A percentile compares a stretch with the other conserved stretches of the same genome.
These are phyloP conservation scores for Eugenia klotzschiana DNA, from an alignment of 441 rosid genomes.

Conservation along the genomic window DNA sequence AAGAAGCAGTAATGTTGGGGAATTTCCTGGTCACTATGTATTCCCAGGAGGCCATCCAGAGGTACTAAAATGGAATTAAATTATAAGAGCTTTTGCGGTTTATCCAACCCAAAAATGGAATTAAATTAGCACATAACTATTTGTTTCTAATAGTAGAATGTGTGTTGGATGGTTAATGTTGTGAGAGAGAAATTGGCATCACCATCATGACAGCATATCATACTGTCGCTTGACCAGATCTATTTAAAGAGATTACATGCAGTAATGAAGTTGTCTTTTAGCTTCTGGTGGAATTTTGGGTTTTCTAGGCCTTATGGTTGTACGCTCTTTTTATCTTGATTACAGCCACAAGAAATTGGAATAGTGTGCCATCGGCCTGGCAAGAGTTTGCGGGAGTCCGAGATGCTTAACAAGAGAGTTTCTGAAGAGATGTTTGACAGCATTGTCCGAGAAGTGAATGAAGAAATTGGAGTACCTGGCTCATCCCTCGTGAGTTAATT, in stretches of 20 bases:
- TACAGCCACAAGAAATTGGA: constrained; percentile 59
- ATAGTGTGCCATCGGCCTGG: constrained; percentile 20
- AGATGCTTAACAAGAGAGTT: constrained; percentile 32
- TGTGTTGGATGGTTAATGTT: neutral
- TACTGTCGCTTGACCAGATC: neutral
- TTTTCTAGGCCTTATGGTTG: neutral
- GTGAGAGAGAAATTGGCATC: neutral
- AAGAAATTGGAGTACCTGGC: constrained; percentile 81
- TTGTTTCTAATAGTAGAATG: neutral
- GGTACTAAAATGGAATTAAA: constrained; percentile 27
- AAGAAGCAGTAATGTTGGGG: constrained; percentile 83
- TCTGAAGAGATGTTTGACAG: constrained; percentile 72
- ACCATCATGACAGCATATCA: neutral
- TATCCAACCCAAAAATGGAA: neutral
- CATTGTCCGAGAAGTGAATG: constrained; percentile 61
- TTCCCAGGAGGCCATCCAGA: constrained; percentile 96
- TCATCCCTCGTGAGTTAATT: constrained; percentile 39
- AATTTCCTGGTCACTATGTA: constrained; percentile 79
- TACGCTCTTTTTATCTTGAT: neutral
- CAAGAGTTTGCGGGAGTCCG: constrained; percentile 10
- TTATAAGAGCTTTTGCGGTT: neutral
- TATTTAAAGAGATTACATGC: neutral
- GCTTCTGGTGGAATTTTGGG: neutral
- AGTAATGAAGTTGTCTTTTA: neutral
- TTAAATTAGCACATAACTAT: neutral